Conservation (phyloP, 352 stramenopile species). For the Phytophthora europaea region DNA sequence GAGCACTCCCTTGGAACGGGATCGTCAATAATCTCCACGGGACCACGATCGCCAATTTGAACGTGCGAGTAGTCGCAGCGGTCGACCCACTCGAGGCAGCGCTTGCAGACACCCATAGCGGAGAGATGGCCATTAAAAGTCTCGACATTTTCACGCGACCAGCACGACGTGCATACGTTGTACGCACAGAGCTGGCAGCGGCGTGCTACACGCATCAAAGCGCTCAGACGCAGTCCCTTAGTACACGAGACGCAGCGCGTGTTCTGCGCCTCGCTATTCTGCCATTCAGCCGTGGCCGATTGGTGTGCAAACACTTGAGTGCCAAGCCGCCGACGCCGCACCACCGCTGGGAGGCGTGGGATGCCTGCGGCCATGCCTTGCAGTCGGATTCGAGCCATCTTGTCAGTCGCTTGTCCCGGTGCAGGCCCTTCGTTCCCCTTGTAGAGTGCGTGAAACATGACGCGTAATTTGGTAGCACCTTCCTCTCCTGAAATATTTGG, state of each 20-base stretch:
- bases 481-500: conserved; percentile 23
- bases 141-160: conserved; percentile 50
- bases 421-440: background rate
- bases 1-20: conserved; percentile 6
- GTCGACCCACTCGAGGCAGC: conserved; percentile 57
- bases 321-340: conserved; percentile 49
- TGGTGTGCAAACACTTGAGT: conserved; percentile 41
- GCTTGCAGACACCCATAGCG: conserved; percentile 47
- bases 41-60: conserved; percentile 26
- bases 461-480: conserved; percentile 29
- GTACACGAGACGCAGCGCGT: conserved; percentile 57
- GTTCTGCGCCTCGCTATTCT: conserved; percentile 36
- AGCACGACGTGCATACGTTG: conserved; percentile 57
- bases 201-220: conserved; percentile 25
- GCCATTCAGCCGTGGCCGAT: background rate
- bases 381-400: conserved; percentile 37
- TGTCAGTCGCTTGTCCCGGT: conserved; percentile 21
- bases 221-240: conserved; percentile 45
- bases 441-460: conserved; percentile 46
- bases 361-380: conserved; percentile 39
- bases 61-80: conserved; percentile 51
- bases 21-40: conserved; percentile 41
- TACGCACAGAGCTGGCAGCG: conserved; percentile 61
- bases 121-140: conserved; percentile 45
- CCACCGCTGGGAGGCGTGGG: conserved; percentile 36